Evolutionary conservation across 371 early-diverging fungal species (phyloP).

Genomic region (Neoconidiobolus thromboides): DNA sequence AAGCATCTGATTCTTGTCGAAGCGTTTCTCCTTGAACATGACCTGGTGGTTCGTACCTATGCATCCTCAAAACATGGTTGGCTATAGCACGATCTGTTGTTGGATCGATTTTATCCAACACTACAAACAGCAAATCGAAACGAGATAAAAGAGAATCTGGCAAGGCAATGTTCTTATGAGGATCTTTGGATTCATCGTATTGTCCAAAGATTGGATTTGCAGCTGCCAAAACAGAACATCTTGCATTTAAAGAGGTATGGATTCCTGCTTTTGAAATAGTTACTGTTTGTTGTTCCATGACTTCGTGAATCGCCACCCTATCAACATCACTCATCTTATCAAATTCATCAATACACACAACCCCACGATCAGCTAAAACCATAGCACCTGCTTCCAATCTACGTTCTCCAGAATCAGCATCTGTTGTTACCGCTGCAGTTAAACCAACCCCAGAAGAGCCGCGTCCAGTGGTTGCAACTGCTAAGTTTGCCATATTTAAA

Average conservation of each 20-base stretch:
- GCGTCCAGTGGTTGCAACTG: slow-evolving; percentile 90
- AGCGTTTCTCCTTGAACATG: neutral
- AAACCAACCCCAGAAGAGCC: slow-evolving; percentile 96
- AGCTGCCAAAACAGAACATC: slow-evolving; percentile 97
- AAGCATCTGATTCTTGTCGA: slow-evolving; percentile 8
- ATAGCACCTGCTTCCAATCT: slow-evolving; percentile 98
- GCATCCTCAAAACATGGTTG: slow-evolving; percentile 81
- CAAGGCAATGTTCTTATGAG: slow-evolving; percentile 94
- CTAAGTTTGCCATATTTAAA: slow-evolving; percentile 73
- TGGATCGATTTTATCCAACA: slow-evolving; percentile 77
- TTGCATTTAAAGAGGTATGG: slow-evolving; percentile 94
- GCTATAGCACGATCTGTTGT: slow-evolving; percentile 72
- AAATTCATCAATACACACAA: slow-evolving; percentile 99
- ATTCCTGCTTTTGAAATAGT: slow-evolving; percentile 98
- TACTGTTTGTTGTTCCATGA: slow-evolving; percentile 99
- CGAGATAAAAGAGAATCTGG: slow-evolving; percentile 94
- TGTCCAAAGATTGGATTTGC: slow-evolving; percentile 97
- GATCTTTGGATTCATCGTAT: slow-evolving; percentile 54
- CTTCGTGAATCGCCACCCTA: slow-evolving; percentile 99
- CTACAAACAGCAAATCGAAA: slow-evolving; percentile 97
- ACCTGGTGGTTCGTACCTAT: slow-evolving; percentile 78
- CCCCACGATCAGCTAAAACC: slow-evolving; percentile 97
- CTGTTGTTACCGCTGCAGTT: slow-evolving; percentile 82
- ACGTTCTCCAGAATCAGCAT: slow-evolving; percentile 38
- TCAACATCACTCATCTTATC: slow-evolving; percentile 99